Base-by-base conservation (phyloP, 768 basidiomycete species). In the Hygrocybe punicea region DNA sequence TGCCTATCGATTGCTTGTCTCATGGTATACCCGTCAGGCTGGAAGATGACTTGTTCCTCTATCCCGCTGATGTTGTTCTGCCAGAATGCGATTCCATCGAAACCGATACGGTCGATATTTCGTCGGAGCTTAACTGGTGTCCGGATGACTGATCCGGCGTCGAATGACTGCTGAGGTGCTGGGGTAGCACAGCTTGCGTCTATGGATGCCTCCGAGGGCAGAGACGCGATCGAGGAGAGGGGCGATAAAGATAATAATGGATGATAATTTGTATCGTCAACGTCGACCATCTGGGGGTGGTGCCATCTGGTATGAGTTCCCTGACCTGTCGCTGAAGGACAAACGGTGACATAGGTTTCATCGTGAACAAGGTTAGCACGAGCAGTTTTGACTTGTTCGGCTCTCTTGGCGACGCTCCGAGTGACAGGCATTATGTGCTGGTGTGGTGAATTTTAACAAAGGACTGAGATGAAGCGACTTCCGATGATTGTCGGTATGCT, bases 381-480 rank as follows among this genome's bases (percentile, higher is more conserved):
- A 25, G 21, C 17, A 4, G 21, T n/a, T 33, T 21, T 4, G 21
- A 35, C 10, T 14, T 34, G 33, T 11, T 24, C 33, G 14, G 48
- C 51, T 34, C 35, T 58, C 57, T 46, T 52, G 17, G 57, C 57
- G 13, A 50, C 57, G 42, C 57, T 58, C 25, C 57, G 57, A 21
- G 57, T 58, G 14, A 46, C 14, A 33, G 52, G 51, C 44, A 50
- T 53, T 17, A 57, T 29, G 29, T 57, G 6, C 17, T 42, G 23
- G 19, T 19, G 37, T 23, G 39, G 36, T 13, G 21, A 23, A 48
- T n/a, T n/a, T n/a, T n/a, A n/a, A n/a, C n/a, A 48, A 11, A 33
- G 49, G 45, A 35, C 14, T 10, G 2, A 49, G 55, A 36, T 29
- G 46, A 46, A 25, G 8, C 8, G 4, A 29, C 29, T 29, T 29